Evolutionary conservation across 106 monocot genomes (phyloP), one percentile per base, ranked within the genome.

Genomic region (Posidonia australis): DNA sequence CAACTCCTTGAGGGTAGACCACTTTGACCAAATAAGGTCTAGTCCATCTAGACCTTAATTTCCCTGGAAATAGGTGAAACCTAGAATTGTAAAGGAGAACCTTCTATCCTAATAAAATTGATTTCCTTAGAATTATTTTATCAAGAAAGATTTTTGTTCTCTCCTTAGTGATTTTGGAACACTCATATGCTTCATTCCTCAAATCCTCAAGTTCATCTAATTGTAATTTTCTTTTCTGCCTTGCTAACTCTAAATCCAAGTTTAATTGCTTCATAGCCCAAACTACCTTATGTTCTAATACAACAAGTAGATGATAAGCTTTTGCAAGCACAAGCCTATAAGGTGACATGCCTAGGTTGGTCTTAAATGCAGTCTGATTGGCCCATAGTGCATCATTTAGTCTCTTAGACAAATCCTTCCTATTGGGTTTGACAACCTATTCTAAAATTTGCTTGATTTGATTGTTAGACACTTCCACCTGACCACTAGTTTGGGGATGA

Each of bases 331-430:
- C 16, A 3, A n/a, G 4, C 0, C 51, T 17, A 18, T 4, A 51
- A 3, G 51, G 51, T 0, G 51, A 51, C 51, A 51, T 51, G n/a
- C 51, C 16, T n/a, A 51, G 18, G 2, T 4, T 36, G 2, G 36
- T 36, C 7, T 36, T 36, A 36, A 4, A 49, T 0, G 65, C 13
- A 26, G 53, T 67, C 18, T 36, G n/a, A 51, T 48, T 54, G 21
- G 67, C 32, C 53, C 19, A 67, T 19, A 67, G 41, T 36, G 52
- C 67, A 67, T 67, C 67, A 32, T 52, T 30, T 22, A 67, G 29
- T 54, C 36, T 52, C 0, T 20, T 5, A 3, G 17, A 14, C n/a
- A 26, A 18, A 23, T 54, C 36, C 9, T 22, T 67, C 12, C 51
- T 54, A 21, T 54, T 53, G 11, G 67, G 23, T 2, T 18, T 54